These are phyloP conservation scores for Thalassiosira exigua DNA, from an alignment of 352 stramenopile genomes.

Conservation along the genomic window DNA sequence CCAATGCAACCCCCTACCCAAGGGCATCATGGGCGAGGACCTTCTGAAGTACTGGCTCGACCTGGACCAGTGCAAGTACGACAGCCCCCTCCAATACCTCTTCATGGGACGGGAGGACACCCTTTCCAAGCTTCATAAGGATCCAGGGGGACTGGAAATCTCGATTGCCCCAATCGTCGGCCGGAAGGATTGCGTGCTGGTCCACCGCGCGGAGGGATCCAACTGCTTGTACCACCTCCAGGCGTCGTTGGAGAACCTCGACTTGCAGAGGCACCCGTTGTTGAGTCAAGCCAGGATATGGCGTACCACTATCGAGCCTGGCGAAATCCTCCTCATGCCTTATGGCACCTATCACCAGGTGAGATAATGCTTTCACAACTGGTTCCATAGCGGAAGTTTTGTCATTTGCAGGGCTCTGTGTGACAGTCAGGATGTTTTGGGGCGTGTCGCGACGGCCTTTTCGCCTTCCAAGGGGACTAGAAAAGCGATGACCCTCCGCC, in stretches of 20 bases:
- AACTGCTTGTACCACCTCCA: slow-evolving; percentile 78
- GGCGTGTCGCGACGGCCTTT: too few species aligned
- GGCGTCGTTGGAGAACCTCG: slow-evolving; percentile 88
- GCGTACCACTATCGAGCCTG: slow-evolving; percentile 89
- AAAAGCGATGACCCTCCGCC: too few species aligned
- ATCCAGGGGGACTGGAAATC: slow-evolving; percentile 91
- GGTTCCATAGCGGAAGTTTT: too few species aligned
- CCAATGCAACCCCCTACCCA: slow-evolving; percentile 73
- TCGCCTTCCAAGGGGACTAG: too few species aligned
- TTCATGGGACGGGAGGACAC: slow-evolving; percentile 93
- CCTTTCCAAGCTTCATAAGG: slow-evolving; percentile 90
- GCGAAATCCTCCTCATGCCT: slow-evolving; percentile 93
- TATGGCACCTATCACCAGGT: slow-evolving; percentile 90
- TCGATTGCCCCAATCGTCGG: slow-evolving; percentile 92
- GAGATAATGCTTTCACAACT: too few species aligned
- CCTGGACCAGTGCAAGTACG: slow-evolving; percentile 83
- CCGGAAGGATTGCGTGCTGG: slow-evolving; percentile 82
- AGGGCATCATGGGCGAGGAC: slow-evolving; percentile 91
- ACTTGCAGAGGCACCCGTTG: slow-evolving; percentile 89
- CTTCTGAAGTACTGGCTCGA: slow-evolving; percentile 92
- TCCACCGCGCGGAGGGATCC: slow-evolving; percentile 75
- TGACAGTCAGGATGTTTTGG: too few species aligned
- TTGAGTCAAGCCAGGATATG: slow-evolving; percentile 89
- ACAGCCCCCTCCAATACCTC: slow-evolving; percentile 93
- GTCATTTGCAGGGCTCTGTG: too few species aligned